Conservation (phyloP, 2,329 filamentous ascomycete genomes). For the Colletotrichum spaethianum region DNA sequence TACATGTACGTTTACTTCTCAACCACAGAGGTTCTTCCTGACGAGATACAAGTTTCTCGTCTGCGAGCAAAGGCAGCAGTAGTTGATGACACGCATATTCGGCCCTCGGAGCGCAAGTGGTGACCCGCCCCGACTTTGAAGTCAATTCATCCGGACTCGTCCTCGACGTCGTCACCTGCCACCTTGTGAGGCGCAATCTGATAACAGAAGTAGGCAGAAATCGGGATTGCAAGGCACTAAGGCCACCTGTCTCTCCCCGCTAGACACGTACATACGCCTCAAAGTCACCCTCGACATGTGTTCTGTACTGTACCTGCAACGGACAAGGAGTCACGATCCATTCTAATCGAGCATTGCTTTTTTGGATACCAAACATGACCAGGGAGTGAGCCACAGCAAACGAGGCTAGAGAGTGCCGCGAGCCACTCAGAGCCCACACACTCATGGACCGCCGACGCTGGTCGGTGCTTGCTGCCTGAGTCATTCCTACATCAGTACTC, state of each 20-base stretch:
- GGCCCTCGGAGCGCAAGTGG: slow-evolving; percentile 3
- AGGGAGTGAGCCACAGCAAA: slow-evolving; percentile 33
- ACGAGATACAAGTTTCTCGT: neutral
- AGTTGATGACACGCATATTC: slow-evolving; percentile 10
- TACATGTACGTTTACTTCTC: neutral
- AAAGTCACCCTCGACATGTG: neutral
- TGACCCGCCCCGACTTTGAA: slow-evolving; percentile 10
- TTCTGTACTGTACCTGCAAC: neutral
- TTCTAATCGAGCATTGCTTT: slow-evolving; percentile 31
- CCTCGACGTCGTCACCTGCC: slow-evolving; percentile 17
- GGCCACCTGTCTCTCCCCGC: slow-evolving; percentile 11
- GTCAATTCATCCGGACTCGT: slow-evolving; percentile 3
- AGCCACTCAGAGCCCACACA: slow-evolving; percentile 35
- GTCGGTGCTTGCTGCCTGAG: slow-evolving; percentile 37
- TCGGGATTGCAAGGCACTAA: neutral
- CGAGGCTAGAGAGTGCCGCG: slow-evolving; percentile 30
- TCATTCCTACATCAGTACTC: slow-evolving; percentile 1
- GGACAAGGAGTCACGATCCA: slow-evolving; percentile 26
- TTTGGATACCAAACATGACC: slow-evolving; percentile 13
- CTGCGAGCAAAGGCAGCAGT: neutral
- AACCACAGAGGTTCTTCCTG: neutral
- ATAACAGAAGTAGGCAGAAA: slow-evolving; percentile 17
- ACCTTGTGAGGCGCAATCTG: slow-evolving; percentile 3
- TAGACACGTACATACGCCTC: neutral
- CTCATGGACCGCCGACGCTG: slow-evolving; percentile 13